These are phyloP conservation scores for Strobilomyces confusus DNA, from an alignment of 768 basidiomycete species.

Conservation along the genomic window DNA sequence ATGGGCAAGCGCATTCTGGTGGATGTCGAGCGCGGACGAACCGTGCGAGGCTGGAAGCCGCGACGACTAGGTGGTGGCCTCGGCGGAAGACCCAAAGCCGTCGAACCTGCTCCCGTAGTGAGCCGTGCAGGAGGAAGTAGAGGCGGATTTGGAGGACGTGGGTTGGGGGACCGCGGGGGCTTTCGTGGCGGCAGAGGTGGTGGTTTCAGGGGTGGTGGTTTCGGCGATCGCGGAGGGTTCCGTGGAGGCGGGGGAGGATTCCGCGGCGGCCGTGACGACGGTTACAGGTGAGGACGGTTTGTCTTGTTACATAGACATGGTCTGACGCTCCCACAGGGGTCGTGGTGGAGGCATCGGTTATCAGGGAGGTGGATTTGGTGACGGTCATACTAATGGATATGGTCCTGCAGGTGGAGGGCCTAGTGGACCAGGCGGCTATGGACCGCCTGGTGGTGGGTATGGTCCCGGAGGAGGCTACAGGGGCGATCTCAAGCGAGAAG, in stretches of 20 bases:
- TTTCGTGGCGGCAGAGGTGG: constrained; percentile 42
- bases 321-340: constrained; percentile 37
- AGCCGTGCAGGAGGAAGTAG: constrained; percentile 29
- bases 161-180: constrained; percentile 35
- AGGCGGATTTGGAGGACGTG: constrained; percentile 44
- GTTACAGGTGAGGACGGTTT: constrained; percentile 44
- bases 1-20: constrained; percentile 95
- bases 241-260: constrained; percentile 35
- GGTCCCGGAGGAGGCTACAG: constrained; percentile 53
- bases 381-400: constrained; percentile 49
- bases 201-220: constrained; percentile 44
- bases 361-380: constrained; percentile 56
- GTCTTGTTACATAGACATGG: constrained; percentile 1
- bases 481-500: constrained; percentile 72
- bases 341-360: constrained; percentile 74
- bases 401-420: constrained; percentile 45
- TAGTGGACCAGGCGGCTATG: constrained; percentile 43
- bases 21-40: constrained; percentile 96
- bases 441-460: constrained; percentile 44
- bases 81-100: constrained; percentile 94
- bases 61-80: constrained; percentile 94
- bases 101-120: constrained; percentile 38
- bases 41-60: constrained; percentile 98
- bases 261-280: constrained; percentile 39
- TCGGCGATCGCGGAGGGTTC: constrained; percentile 40